These are phyloP conservation scores for Erysimum cheiri DNA, from an alignment of 441 rosid genomes.

Conservation along the genomic window DNA sequence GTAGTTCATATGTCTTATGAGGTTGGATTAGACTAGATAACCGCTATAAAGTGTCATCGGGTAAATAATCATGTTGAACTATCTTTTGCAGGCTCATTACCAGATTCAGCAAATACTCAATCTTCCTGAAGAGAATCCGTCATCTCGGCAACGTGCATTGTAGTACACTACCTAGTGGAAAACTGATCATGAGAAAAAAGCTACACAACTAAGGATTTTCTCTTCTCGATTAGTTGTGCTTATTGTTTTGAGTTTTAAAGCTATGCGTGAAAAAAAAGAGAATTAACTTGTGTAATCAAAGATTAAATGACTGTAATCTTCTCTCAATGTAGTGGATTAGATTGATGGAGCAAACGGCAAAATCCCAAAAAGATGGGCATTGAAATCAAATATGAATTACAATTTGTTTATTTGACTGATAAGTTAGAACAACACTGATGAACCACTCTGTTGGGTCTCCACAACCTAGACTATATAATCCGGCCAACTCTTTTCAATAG, in stretches of 20 bases:
- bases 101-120: slow-evolving; percentile 78
- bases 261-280: background rate
- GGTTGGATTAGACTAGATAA: slow-evolving; percentile 4
- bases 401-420: no score
- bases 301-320: background rate
- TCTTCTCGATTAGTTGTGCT: background rate
- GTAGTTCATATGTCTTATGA: background rate
- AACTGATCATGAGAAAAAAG: background rate
- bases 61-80: background rate
- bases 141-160: slow-evolving; percentile 47
- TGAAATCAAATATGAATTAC: no score
- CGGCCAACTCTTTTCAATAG: background rate
- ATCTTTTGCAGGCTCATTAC: slow-evolving; percentile 59
- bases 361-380: no score
- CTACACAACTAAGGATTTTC: background rate
- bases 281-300: background rate
- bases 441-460: background rate
- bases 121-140: slow-evolving; percentile 61
- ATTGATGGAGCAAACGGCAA: no score
- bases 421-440: no score
- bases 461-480: background rate
- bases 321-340: no score
- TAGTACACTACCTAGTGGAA: slow-evolving; percentile 29
- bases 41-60: background rate
- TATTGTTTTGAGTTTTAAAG: slow-evolving; percentile 3